phyloP scores from a whole-genome alignment of 768 basidiomycete species.

The Rubroboletus pulcherrimus region DNA sequence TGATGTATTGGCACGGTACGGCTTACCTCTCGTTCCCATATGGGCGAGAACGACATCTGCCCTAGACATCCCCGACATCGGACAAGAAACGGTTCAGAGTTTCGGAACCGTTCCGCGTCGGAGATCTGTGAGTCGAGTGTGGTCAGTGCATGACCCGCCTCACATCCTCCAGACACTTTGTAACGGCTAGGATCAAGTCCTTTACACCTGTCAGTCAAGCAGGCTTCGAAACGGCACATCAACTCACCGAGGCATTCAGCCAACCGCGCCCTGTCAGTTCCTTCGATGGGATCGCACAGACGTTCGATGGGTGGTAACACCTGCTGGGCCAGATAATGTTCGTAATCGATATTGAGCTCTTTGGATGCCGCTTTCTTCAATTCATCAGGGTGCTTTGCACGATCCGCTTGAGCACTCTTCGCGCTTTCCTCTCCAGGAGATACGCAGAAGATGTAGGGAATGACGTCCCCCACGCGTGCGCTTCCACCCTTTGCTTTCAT shows the following conservation, averaged over 20 bases:
- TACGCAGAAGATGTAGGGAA: constrained; percentile 92
- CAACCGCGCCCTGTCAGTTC: constrained; percentile 85
- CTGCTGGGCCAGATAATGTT: constrained; percentile 88
- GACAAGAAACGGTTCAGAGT: constrained; percentile 66
- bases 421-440: constrained; percentile 66
- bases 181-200: constrained; percentile 63
- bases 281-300: constrained; percentile 94
- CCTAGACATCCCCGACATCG: constrained; percentile 74
- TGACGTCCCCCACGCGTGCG: constrained; percentile 86
- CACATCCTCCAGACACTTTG: constrained; percentile 38
- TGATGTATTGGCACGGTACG: neutral
- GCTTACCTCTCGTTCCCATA: constrained; percentile 57
- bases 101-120: constrained; percentile 82
- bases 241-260: constrained; percentile 90
- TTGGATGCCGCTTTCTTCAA: constrained; percentile 57
- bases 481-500: constrained; percentile 82
- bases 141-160: constrained; percentile 62
- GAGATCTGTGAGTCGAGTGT: constrained; percentile 87
- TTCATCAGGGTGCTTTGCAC: constrained; percentile 93
- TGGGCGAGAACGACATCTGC: constrained; percentile 51
- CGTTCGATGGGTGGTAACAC: constrained; percentile 93
- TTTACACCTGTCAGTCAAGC: constrained; percentile 20
- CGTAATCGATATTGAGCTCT: constrained; percentile 79
- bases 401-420: constrained; percentile 80
- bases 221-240: neutral